Base-by-base conservation (phyloP, 805 yeast genomes). In the Ogataea parapolymorpha region DNA sequence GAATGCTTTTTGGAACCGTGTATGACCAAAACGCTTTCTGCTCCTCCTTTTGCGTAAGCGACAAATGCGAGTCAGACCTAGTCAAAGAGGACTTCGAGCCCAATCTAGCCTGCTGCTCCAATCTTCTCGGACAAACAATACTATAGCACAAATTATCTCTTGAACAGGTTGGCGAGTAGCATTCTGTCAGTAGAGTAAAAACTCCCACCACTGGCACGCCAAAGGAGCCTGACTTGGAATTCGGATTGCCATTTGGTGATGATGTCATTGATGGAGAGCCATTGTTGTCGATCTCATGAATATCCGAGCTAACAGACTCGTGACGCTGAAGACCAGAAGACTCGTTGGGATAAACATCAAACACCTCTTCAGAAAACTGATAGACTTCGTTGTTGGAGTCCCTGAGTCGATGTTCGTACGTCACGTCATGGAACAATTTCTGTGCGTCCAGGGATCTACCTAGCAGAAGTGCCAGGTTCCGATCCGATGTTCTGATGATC, bases 111-210 rank as follows among this genome's bases (percentile, higher is more conserved):
- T 91, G 98, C 63, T 93, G 98, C 63, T 91, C 98, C 36, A 93
- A 69, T 48, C 98, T 75, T 51, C 96, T 76, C 12, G 99, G 99
- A 66, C 99, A 93, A 10, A 96, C 95, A 52, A 93, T 90, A 31
- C 95, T 85, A 64, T 93, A 93, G 65, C 99, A 93, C 28, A 91
- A 68, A 25, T 78, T 71, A 55, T 87, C 95, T 37, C 95, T 71
- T 5, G 96, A 82, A 65, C 99, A 93, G 0, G 99, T 93, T 25
- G 99, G 96, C 0, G 97, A 89, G 58, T 93, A 93, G 65, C 99
- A 93, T 57, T 90, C 96, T 0, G 97, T 86, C 47, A 93, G 69
- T 31, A 91, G 68, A 1, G 96, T 91, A 57, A 91, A 93, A 3
- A 93, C 95, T 52, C 99, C 99, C 61, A 86, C 86, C 9, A 88